Base-by-base conservation (phyloP, 805 yeast genomes). In the Candida sanyiensis region DNA sequence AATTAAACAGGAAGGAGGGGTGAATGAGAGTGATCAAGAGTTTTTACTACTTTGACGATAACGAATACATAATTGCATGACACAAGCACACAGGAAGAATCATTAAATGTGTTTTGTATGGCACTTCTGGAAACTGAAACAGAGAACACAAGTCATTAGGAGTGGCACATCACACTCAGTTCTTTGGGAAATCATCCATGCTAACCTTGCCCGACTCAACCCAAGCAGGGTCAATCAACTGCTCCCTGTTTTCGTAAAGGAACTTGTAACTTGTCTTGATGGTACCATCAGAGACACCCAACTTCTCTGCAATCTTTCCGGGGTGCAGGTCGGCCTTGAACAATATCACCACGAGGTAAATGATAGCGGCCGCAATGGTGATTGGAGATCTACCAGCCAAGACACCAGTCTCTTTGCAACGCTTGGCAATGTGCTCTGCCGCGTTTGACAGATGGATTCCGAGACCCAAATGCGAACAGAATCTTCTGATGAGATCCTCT, bases 221-320 rank as follows among this genome's bases (percentile, higher is more conserved):
- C 95, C 95, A 84, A 42, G 67, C 65, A 18, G 83, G 84, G 53
- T 85, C 90, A n/a, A 88, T 72, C 33, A 88, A 71, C 49, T 72
- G 70, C 23, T 76, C 79, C 51, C 74, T 75, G 44, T 83, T 86
- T 45, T 84, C 88, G 56, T 75, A 81, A 62, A 93, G 67, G 30
- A 80, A 80, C 59, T 84, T 84, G 58, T 87, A 93, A 31, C 93
- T 80, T 2, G 96, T 85, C 61, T 93, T 87, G 52, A 93, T 89
- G 1, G 98, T 93, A 49, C 97, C 97, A 58, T 93, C 98, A 53
- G 95, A 84, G 15, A 93, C 97, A 50, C 96, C 97, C 13, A 96
- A 77, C 51, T 84, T 84, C 50, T 87, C 96, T 10, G 95, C 85
- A 40, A 93, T 90, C 54, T 77, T 83, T 2, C 82, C 64, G 1